phyloP scores from a whole-genome alignment of 306 rosid species.

The Dryas drummondii region DNA sequence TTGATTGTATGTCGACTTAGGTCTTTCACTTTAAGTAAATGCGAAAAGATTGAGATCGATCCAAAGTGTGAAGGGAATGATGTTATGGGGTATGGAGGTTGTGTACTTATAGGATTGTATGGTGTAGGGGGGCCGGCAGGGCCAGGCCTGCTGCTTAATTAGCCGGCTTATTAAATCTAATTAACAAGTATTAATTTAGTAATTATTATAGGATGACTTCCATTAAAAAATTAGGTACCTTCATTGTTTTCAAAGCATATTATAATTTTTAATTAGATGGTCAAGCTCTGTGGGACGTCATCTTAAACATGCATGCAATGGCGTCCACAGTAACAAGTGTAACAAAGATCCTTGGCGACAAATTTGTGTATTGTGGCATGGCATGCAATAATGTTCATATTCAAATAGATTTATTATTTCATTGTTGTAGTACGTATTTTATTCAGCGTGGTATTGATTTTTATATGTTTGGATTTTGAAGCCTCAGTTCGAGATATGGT shows the following conservation, averaged over 20 bases:
- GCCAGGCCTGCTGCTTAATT: slow-evolving; percentile 2
- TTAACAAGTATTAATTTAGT: background rate
- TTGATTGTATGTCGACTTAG: too few relatives aligned
- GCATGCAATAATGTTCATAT: background rate
- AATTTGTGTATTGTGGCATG: slow-evolving; percentile 2
- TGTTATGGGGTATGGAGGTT: background rate
- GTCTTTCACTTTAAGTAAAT: too few relatives aligned
- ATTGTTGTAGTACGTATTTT: slow-evolving; percentile 5
- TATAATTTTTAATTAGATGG: background rate
- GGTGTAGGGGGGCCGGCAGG: slow-evolving; percentile 10
- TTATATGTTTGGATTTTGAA: background rate
- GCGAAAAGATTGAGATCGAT: too few relatives aligned
- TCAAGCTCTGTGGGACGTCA: slow-evolving; percentile 11
- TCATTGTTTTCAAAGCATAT: background rate
- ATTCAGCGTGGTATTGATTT: background rate
- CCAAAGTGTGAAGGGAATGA: too few relatives aligned
- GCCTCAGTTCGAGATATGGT: background rate
- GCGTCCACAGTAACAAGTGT: background rate
- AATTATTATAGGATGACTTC: background rate
- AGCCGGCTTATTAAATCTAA: slow-evolving; percentile 18
- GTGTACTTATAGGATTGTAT: background rate
- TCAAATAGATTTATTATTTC: slow-evolving; percentile 7
- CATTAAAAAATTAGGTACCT: background rate
- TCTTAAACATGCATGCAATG: background rate
- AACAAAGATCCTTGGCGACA: slow-evolving; percentile 16